phyloP scores from a whole-genome alignment of 225 moss, liverwort and hornwort genomes.

The Bryum argenteum region DNA sequence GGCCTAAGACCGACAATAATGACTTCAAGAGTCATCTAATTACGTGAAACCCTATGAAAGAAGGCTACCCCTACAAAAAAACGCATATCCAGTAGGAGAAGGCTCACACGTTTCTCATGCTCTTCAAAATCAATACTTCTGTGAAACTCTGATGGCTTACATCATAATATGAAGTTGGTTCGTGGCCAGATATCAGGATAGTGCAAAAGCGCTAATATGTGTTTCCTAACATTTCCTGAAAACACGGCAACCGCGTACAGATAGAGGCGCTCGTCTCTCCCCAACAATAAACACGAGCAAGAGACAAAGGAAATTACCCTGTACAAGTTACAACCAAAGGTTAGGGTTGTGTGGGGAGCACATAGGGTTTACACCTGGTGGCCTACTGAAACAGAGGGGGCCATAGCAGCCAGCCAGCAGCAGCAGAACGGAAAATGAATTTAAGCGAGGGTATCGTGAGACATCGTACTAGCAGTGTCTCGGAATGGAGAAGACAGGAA shows the following conservation, averaged over 20 bases:
- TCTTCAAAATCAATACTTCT: too few species aligned
- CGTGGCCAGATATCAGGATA: too few species aligned
- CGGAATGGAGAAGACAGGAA: not conserved
- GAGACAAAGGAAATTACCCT: not conserved
- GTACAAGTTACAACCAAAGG: not conserved
- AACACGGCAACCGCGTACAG: not conserved
- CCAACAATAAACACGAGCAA: not conserved
- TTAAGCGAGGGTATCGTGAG: not conserved
- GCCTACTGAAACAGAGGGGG: not conserved
- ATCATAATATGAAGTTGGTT: too few species aligned
- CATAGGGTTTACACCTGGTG: not conserved
- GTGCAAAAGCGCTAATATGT: not conserved
- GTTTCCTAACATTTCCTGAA: not conserved
- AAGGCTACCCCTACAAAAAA: too few species aligned
- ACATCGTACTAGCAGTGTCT: conserved; percentile 16
- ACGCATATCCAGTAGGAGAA: too few species aligned
- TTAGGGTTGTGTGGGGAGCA: not conserved
- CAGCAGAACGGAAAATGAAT: not conserved
- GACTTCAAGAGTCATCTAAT: too few species aligned
- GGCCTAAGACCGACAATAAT: too few species aligned
- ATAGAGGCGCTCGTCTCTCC: not conserved
- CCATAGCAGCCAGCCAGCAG: not conserved
- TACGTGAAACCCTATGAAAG: too few species aligned
- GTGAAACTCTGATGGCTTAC: too few species aligned
- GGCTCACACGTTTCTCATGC: too few species aligned